Evolutionary conservation across 495 filamentous ascomycete genomes (phyloP), one percentile per base, ranked within the genome.

Genomic region (Lasiosphaeris hirsuta): DNA sequence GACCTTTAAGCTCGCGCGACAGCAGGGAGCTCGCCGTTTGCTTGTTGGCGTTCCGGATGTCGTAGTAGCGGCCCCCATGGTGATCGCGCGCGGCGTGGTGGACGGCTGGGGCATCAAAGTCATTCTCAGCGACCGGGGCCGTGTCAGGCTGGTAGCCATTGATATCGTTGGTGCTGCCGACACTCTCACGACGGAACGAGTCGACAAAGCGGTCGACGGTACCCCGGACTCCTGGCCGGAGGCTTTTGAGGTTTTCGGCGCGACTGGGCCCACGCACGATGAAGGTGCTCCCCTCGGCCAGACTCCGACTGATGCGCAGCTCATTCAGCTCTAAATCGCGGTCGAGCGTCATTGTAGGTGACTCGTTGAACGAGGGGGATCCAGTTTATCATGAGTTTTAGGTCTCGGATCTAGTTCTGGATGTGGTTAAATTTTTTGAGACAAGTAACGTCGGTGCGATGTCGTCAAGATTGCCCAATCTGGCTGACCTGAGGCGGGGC

Each of bases 1-100:
- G 81, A 5, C 86, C 85, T 73, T 95, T 95, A 45, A 97, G 69
- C 62, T 80, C 81, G 56, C 94, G 78, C 45, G 87, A 81, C 33
- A 97, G 78, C n/a, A 67, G 51, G 23, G 63, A 63, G 56, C 59
- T 65, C 15, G 68, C 66, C 45, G 66, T 69, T 39, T 63, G 61
- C 45, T 36, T 19, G 40, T 44, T 65, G 11, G 66, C 68, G 10
- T 42, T 23, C 17, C 56, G 61, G 19, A 69, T 15, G 57, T 70
- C 68, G 39, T 64, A 70, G 60, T 67, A 70, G 14, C 68, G 56
- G 37, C 23, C 49, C 30, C 61, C 65, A 8, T 46, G 47, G 18
- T 63, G 52, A 7, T 57, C 48, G 38, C 54, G 61, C 37, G 54
- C 49, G 42, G 38, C 57, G 9, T 49, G 15, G 17, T 54, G 17